Percentiles rank a stretch among this genome's conserved stretches.
phyloP scores from a whole-genome alignment of 495 filamentous ascomycete species.

The Antarctomyces pellizariae region DNA sequence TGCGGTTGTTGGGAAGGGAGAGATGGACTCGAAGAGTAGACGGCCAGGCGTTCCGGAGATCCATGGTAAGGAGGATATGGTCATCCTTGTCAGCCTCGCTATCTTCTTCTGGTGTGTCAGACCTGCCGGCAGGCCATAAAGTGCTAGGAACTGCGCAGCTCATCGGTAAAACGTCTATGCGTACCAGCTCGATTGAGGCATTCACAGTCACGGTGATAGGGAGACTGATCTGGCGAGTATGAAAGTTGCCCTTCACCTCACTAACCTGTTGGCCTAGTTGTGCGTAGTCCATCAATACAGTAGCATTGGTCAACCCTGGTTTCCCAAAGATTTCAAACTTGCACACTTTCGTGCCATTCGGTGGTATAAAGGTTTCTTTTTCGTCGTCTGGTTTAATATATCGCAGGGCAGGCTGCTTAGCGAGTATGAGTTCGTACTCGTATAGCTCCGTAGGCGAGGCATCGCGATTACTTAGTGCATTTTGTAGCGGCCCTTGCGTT shows the following conservation, averaged over 20 bases:
- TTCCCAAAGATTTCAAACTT: constrained; percentile 70
- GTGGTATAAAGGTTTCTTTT: constrained; percentile 34
- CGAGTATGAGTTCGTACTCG: constrained; percentile 58
- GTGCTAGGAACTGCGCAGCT: constrained; percentile 23
- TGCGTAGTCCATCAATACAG: constrained; percentile 68
- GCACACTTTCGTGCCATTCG: constrained; percentile 47
- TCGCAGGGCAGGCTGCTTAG: constrained; percentile 47
- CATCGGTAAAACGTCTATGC: constrained; percentile 59
- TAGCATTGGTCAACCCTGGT: constrained; percentile 57
- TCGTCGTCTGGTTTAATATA: constrained; percentile 30
- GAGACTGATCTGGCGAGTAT: constrained; percentile 61
- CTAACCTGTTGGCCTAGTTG: constrained; percentile 36
- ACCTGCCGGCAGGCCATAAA: constrained; percentile 15
- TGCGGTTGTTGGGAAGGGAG: constrained; percentile 9
- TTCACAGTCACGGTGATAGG: constrained; percentile 80
- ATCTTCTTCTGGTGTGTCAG: constrained; percentile 6
- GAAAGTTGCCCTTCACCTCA: constrained; percentile 43
- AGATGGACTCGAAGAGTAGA: constrained; percentile 41
- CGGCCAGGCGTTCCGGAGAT: constrained; percentile 77
- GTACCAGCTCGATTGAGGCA: constrained; percentile 57
- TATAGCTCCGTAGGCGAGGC: constrained; percentile 56
- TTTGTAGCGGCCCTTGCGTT: constrained; percentile 49
- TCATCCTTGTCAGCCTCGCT: constrained; percentile 22
- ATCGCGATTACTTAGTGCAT: constrained; percentile 50
- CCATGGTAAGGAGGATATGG: constrained; percentile 59